phyloP scores from a whole-genome alignment of 331 rosid genomes.

The Malus hybrid region DNA sequence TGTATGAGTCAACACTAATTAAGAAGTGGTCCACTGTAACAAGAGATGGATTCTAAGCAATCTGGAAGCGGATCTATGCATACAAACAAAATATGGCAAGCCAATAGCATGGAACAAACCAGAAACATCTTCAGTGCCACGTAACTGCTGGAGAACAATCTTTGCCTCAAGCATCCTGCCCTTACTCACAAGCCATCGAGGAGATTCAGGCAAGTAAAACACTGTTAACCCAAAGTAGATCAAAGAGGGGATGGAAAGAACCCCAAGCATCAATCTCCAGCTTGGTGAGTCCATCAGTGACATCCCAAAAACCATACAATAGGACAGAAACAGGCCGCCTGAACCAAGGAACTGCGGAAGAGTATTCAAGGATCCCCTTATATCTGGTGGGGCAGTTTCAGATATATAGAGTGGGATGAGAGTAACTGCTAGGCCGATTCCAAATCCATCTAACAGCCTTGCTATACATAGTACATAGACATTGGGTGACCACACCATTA shows the following conservation, averaged over 20 bases:
- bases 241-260: constrained; percentile 66
- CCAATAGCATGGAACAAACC: constrained; percentile 29
- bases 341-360: constrained; percentile 92
- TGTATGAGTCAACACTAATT: background rate
- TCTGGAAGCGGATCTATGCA: too few relatives aligned
- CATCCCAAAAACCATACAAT: constrained; percentile 78
- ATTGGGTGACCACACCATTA: constrained; percentile 87
- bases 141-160: constrained; percentile 70
- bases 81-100: too few relatives aligned
- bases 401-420: constrained; percentile 79
- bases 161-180: constrained; percentile 82
- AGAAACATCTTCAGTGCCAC: constrained; percentile 86
- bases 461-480: constrained; percentile 61
- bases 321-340: constrained; percentile 79
- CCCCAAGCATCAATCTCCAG: constrained; percentile 59
- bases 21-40: background rate
- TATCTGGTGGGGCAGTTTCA: constrained; percentile 87
- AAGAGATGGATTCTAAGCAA: too few relatives aligned
- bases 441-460: constrained; percentile 82
- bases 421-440: constrained; percentile 87
- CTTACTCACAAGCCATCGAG: constrained; percentile 92
- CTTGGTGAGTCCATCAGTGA: constrained; percentile 43
- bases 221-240: constrained; percentile 50
- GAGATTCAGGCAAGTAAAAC: constrained; percentile 97
- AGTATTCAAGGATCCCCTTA: constrained; percentile 75